These are phyloP conservation scores for Tephrocybe sp. DNA, from an alignment of 768 basidiomycete genomes.

Conservation along the genomic window DNA sequence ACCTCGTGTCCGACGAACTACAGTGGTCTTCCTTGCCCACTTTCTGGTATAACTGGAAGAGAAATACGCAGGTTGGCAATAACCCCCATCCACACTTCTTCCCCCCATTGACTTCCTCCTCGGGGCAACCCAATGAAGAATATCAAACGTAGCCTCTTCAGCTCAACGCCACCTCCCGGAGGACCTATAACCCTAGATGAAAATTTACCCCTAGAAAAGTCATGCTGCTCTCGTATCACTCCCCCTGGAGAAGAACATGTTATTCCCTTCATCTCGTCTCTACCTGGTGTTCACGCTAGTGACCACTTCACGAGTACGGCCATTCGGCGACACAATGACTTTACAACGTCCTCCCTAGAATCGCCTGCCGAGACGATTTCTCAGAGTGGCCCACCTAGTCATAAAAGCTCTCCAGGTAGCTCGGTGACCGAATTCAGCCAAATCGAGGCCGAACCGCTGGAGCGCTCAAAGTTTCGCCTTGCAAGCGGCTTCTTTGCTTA, in stretches of 20 bases:
- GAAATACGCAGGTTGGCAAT: no score
- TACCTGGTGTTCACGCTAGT: slow-evolving; percentile 32
- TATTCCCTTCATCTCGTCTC: slow-evolving; percentile 21
- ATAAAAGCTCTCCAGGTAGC: slow-evolving; percentile 19
- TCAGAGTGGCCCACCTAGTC: slow-evolving; percentile 19
- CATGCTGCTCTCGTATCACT: not conserved
- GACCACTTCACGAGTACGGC: slow-evolving; percentile 31
- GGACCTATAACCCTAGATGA: no score
- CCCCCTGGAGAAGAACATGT: not conserved
- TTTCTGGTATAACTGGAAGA: no score
- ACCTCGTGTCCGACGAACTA: no score
- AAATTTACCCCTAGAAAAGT: slow-evolving; percentile 8
- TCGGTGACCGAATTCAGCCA: not conserved
- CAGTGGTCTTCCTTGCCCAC: no score
- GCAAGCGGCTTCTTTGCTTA: slow-evolving; percentile 41
- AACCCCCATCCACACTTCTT: no score
- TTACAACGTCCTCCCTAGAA: slow-evolving; percentile 19
- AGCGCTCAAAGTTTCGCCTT: slow-evolving; percentile 38
- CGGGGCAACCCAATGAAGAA: no score
- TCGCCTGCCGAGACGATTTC: slow-evolving; percentile 21
- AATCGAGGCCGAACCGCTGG: slow-evolving; percentile 8
- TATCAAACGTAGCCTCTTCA: no score
- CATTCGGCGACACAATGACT: slow-evolving; percentile 29
- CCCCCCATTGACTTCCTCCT: no score
- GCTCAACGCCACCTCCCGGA: no score